Base-by-base conservation (phyloP, 106 monocot genomes). In the Acorus gramineus region DNA sequence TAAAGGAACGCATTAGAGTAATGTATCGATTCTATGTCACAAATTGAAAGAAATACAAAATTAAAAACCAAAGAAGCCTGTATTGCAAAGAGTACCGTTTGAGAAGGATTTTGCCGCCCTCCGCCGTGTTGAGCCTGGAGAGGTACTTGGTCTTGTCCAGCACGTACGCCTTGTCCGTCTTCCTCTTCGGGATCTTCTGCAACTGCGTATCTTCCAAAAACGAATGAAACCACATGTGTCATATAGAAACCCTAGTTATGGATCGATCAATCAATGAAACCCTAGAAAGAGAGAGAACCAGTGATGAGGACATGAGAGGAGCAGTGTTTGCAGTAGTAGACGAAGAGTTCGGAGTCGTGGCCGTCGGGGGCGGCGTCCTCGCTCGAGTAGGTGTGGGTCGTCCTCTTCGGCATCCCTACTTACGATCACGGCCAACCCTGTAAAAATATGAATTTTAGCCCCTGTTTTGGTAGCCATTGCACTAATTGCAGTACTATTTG, bases 271-370 rank as follows among this genome's bases (percentile, higher is more conserved):
- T 50, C 2, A 52, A 45, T 4, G 53, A 44, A 61, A 46, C 43
- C 69, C 49, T 52, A 52, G 70, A 9, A 11, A 8, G n/a, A 56
- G 66, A 55, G 11, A 4, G 42, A 46, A 90, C 96, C 96, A 62
- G 96, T 91, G 76, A 96, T 96, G 66, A 96, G 91, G 62, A 91
- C 96, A 55, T 91, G 96, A 50, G 96, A 96, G 59, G 62, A 66
- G 78, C 95, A 90, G 77, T 90, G 85, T 76, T 87, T 96, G 95
- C 90, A 90, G 76, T 90, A 87, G 78, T 87, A 96, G 55, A 96
- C 95, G 80, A 90, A 96, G 76, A 87, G 84, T 47, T 96, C 90
- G 70, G 95, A 87, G 48, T 91, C 73, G 69, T 84, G 85, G 46
- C 90, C 95, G 54, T 85, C 90, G 50, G 77, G 82, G 47, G 82